These are phyloP conservation scores for Cladophialophora immunda DNA, from an alignment of 2,329 filamentous ascomycete species.

Conservation along the genomic window DNA sequence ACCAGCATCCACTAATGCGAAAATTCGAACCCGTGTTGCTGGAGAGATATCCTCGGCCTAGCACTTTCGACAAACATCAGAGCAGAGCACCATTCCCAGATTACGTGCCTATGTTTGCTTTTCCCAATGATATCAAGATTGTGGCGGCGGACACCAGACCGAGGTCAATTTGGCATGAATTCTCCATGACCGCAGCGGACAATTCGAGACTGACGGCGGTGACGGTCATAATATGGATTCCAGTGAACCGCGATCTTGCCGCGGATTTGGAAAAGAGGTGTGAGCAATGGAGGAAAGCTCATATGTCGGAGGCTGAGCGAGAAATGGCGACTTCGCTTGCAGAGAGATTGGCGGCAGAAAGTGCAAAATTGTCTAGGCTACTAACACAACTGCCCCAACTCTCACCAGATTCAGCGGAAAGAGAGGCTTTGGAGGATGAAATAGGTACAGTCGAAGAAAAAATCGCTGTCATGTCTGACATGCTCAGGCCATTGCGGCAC, in stretches of 20 bases:
- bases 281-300: constrained; percentile 85
- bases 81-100: constrained; percentile 89
- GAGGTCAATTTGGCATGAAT: constrained; percentile 97
- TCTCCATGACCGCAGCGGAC: constrained; percentile 95
- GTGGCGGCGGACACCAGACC: constrained; percentile 94
- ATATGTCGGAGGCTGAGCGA: constrained; percentile 98
- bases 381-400: constrained; percentile 82
- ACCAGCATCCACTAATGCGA: constrained; percentile 94
- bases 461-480: constrained; percentile 94
- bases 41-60: constrained; percentile 89
- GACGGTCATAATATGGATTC: constrained; percentile 91
- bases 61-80: constrained; percentile 79
- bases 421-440: constrained; percentile 88
- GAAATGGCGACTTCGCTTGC: constrained; percentile 92
- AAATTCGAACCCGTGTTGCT: constrained; percentile 96
- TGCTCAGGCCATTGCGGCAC: constrained; percentile 89
- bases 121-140: constrained; percentile 96
- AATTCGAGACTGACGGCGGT: constrained; percentile 92
- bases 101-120: constrained; percentile 99
- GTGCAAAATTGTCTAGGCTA: constrained; percentile 87
- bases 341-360: constrained; percentile 83
- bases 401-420: constrained; percentile 78
- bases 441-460: constrained; percentile 98
- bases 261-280: constrained; percentile 78
- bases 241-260: constrained; percentile 80